phyloP scores from a whole-genome alignment of 75 land plant genomes.

The Pinus albicaulis region DNA sequence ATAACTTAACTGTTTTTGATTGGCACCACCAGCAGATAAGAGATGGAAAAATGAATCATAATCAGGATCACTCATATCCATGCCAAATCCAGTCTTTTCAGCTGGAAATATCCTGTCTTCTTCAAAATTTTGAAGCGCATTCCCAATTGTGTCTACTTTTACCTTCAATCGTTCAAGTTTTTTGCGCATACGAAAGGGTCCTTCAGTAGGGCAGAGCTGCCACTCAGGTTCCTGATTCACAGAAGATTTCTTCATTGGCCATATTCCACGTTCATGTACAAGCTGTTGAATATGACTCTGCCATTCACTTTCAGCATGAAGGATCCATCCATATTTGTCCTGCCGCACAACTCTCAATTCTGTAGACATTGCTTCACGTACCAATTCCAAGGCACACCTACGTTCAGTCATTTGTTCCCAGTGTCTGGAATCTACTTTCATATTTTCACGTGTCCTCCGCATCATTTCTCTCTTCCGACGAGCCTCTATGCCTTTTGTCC shows the following conservation, averaged over 20 bases:
- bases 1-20: slow-evolving; percentile 26
- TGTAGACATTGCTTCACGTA: slow-evolving; percentile 88
- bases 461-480: slow-evolving; percentile 84
- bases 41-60: slow-evolving; percentile 58
- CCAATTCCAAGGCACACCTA: slow-evolving; percentile 75
- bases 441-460: slow-evolving; percentile 51
- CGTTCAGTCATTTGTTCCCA: slow-evolving; percentile 83
- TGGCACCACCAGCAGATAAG: slow-evolving; percentile 35
- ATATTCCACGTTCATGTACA: slow-evolving; percentile 93
- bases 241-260: slow-evolving; percentile 56
- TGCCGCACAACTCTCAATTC: slow-evolving; percentile 92
- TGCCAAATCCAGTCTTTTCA: slow-evolving; percentile 31
- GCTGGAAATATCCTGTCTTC: slow-evolving; percentile 25
- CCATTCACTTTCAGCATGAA: slow-evolving; percentile 99
- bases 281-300: slow-evolving; percentile 88
- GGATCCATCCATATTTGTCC: slow-evolving; percentile 99
- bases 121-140: slow-evolving; percentile 33
- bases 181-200: slow-evolving; percentile 98
- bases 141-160: slow-evolving; percentile 54
- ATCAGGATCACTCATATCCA: slow-evolving; percentile 40
- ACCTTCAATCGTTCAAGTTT: slow-evolving; percentile 79
- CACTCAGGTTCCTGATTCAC: slow-evolving; percentile 60
- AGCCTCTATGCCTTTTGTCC: slow-evolving; percentile 76
- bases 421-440: slow-evolving; percentile 62
- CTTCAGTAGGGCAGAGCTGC: slow-evolving; percentile 98